Conservation (phyloP, 2,329 filamentous ascomycete genomes). For the Cytospora leucostoma region DNA sequence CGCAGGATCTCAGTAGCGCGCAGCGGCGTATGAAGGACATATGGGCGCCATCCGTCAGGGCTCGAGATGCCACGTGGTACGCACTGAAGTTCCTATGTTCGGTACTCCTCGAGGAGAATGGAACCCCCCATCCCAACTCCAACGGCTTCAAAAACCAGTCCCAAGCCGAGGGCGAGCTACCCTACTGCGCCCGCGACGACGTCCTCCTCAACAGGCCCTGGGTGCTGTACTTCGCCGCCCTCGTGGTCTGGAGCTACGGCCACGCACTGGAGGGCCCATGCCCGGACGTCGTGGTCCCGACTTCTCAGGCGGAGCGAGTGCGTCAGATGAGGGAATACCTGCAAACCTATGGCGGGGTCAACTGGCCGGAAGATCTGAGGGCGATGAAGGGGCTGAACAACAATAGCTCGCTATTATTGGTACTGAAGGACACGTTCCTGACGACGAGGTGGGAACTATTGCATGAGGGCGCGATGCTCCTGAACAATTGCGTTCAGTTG, state of each 20-base stretch:
- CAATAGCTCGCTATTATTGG: conserved; percentile 77
- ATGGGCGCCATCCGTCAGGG: conserved; percentile 87
- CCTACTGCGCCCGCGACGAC: conserved; percentile 84
- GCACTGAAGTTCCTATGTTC: conserved; percentile 84
- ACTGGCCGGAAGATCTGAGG: conserved; percentile 76
- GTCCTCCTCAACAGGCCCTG: conserved; percentile 88
- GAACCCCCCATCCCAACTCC: conserved; percentile 38
- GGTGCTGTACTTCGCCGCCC: conserved; percentile 89
- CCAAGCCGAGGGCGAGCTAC: conserved; percentile 36
- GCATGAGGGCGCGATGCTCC: conserved; percentile 78
- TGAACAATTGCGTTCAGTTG: conserved; percentile 76
- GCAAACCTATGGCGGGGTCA: conserved; percentile 67
- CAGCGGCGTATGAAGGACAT: conserved; percentile 81
- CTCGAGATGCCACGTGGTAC: conserved; percentile 89
- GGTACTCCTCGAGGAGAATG: conserved; percentile 66
- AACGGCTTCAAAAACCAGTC: conserved; percentile 38
- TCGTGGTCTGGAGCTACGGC: conserved; percentile 95
- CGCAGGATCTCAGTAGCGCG: conserved; percentile 77
- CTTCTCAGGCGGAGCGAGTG: conserved; percentile 65
- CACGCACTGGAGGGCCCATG: conserved; percentile 85
- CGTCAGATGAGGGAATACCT: conserved; percentile 81
- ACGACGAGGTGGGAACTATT: conserved; percentile 89
- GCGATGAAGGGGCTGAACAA: conserved; percentile 74
- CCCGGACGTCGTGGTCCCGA: conserved; percentile 52
- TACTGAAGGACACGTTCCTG: conserved; percentile 79